Percentiles rank a stretch among this genome's conserved stretches.
Conservation (phyloP, 2,329 filamentous ascomycete genomes). For the Fusarium oligoseptatum region DNA sequence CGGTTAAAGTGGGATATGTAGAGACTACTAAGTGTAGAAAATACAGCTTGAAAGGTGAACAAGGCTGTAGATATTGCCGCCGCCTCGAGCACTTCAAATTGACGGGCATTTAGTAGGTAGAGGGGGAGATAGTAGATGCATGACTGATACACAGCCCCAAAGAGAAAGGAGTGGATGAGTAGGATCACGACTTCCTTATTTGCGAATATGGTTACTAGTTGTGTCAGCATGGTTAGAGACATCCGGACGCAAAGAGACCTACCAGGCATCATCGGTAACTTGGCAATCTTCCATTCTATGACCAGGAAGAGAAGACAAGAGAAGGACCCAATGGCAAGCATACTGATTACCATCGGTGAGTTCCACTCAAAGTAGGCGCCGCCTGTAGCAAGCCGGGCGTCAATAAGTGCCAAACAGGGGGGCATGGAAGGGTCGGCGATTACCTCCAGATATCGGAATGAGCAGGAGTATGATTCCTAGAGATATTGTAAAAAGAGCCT, state of each 20-base stretch:
- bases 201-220: background rate
- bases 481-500: background rate
- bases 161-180: background rate
- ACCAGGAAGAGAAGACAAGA: background rate
- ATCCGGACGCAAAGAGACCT: background rate
- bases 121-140: background rate
- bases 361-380: background rate
- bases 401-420: no score
- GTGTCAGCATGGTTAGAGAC: background rate
- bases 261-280: background rate
- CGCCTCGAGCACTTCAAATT: background rate
- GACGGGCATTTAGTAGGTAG: background rate
- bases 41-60: background rate
- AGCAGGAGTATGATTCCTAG: background rate
- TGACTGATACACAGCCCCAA: background rate
- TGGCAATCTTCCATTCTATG: background rate
- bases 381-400: background rate
- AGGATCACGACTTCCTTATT: background rate
- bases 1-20: conserved; percentile 1
- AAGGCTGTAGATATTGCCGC: background rate
- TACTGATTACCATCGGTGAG: background rate
- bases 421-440: no score
- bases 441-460: conserved; percentile 1
- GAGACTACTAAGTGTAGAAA: background rate
- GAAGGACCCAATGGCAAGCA: background rate